phyloP scores from a whole-genome alignment of 768 basidiomycete species.

The Leucocoprinus birnbaumii region DNA sequence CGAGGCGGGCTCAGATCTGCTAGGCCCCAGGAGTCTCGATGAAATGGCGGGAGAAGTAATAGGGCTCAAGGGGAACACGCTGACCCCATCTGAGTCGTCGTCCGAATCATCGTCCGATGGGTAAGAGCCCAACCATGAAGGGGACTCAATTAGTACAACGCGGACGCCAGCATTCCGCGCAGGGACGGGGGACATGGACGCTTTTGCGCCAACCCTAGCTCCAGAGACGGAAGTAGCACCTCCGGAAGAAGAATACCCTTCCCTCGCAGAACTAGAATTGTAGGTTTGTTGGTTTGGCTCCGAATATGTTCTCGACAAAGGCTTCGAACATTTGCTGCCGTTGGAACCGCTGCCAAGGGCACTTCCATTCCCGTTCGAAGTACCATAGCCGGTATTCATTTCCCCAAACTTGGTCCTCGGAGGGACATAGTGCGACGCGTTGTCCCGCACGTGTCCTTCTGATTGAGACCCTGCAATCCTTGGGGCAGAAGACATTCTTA shows the following conservation, averaged over 20 bases:
- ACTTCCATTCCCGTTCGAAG: neutral
- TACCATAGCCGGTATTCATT: neutral
- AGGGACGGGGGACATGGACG: neutral
- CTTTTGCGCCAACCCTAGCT: neutral
- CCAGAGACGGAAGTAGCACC: neutral
- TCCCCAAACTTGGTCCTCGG: neutral
- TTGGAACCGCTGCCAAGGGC: neutral
- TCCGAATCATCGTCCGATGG: conserved; percentile 18
- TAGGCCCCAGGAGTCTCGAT: conserved; percentile 6
- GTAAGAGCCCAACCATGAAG: conserved; percentile 25
- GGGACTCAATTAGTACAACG: conserved; percentile 25
- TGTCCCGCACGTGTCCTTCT: conserved; percentile 1
- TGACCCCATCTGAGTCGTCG: conserved; percentile 16
- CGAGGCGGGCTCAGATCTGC: conserved; percentile 4
- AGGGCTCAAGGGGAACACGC: conserved; percentile 14
- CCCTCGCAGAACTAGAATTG: neutral
- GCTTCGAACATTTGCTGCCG: neutral
- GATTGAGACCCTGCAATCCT: conserved; percentile 4
- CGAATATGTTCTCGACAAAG: conserved; percentile 4
- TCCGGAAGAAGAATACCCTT: neutral
- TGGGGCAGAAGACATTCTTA: neutral
- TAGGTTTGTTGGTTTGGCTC: neutral
- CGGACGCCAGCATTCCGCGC: conserved; percentile 8
- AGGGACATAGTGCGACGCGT: conserved; percentile 1
- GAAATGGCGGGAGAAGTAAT: conserved; percentile 15